A percentile compares a stretch with the other conserved stretches of the same genome.
Conservation (phyloP, 2,329 filamentous ascomycete genomes). For the Cercospora beticola region DNA sequence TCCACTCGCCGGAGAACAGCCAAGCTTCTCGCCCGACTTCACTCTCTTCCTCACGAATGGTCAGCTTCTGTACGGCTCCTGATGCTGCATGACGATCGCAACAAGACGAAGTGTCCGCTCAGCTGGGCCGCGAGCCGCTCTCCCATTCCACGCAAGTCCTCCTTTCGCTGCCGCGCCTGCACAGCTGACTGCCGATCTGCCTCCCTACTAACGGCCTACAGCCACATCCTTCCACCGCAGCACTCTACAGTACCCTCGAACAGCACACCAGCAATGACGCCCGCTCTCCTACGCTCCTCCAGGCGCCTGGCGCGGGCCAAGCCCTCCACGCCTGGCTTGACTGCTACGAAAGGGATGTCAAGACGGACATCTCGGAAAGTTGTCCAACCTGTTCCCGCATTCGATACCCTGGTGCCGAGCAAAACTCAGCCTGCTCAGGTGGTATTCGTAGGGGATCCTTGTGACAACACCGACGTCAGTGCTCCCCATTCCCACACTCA, state of each 20-base stretch:
- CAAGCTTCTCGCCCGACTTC: slow-evolving; percentile 9
- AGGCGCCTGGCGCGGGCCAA: background rate
- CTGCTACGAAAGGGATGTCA: background rate
- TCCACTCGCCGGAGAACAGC: background rate
- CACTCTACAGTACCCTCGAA: too few species aligned
- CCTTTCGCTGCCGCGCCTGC: background rate
- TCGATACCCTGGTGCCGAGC: background rate
- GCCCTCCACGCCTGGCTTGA: background rate
- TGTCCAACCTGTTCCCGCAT: background rate
- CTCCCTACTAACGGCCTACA: background rate
- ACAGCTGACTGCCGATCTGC: slow-evolving; percentile 11
- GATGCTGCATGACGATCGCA: background rate
- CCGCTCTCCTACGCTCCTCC: background rate
- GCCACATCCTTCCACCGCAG: slow-evolving; percentile 4
- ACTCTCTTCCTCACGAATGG: background rate
- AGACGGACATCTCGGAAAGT: background rate
- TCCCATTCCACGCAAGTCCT: background rate
- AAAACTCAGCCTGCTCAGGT: slow-evolving; percentile 3
- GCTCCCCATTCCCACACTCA: background rate
- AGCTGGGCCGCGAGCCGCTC: background rate
- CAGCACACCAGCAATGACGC: background rate
- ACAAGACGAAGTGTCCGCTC: background rate
- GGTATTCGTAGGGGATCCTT: slow-evolving; percentile 5
- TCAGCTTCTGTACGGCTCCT: background rate
- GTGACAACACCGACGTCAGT: slow-evolving; percentile 12